phyloP scores from a whole-genome alignment of 768 basidiomycete genomes.

The Macrolepiota dolichaula region DNA sequence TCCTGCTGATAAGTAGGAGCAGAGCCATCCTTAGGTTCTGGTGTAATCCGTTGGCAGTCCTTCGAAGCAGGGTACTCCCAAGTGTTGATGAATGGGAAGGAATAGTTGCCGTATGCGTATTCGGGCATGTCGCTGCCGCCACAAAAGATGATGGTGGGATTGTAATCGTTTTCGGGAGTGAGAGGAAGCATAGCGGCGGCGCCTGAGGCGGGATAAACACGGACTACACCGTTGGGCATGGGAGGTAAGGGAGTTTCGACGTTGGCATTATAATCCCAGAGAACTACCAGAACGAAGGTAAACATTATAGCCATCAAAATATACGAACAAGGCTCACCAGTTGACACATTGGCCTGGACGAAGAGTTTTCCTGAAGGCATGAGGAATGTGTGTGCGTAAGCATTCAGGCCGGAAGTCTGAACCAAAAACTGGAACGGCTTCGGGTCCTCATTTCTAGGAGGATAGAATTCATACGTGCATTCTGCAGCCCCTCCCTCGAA shows the following conservation, averaged over 20 bases:
- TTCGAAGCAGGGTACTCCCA: slow-evolving; percentile 66
- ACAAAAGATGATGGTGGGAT: slow-evolving; percentile 84
- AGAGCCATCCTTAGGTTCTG: slow-evolving; percentile 74
- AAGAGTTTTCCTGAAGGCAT: slow-evolving; percentile 78
- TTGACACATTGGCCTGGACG: slow-evolving; percentile 79
- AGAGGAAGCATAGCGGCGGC: slow-evolving; percentile 89
- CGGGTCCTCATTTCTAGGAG: slow-evolving; percentile 46
- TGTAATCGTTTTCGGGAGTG: slow-evolving; percentile 85
- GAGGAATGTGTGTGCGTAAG: slow-evolving; percentile 72
- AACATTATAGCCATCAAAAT: neutral
- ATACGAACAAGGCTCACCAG: slow-evolving; percentile 42
- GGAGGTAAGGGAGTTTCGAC: slow-evolving; percentile 62
- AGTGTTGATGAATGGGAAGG: slow-evolving; percentile 68
- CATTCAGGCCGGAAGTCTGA: slow-evolving; percentile 71
- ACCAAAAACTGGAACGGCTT: slow-evolving; percentile 65
- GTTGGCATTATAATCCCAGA: slow-evolving; percentile 41
- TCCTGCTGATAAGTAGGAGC: slow-evolving; percentile 61
- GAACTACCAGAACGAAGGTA: slow-evolving; percentile 13
- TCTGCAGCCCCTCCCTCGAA: slow-evolving; percentile 70
- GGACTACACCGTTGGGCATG: slow-evolving; percentile 71
- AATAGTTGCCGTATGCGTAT: slow-evolving; percentile 75
- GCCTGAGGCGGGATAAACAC: slow-evolving; percentile 89
- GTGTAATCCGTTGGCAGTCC: slow-evolving; percentile 82
- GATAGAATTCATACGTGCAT: slow-evolving; percentile 83
- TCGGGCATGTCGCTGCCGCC: slow-evolving; percentile 82